These are phyloP conservation scores for Gracilariopsis chorda DNA, from an alignment of 23 red algal genomes.

Conservation along the genomic window DNA sequence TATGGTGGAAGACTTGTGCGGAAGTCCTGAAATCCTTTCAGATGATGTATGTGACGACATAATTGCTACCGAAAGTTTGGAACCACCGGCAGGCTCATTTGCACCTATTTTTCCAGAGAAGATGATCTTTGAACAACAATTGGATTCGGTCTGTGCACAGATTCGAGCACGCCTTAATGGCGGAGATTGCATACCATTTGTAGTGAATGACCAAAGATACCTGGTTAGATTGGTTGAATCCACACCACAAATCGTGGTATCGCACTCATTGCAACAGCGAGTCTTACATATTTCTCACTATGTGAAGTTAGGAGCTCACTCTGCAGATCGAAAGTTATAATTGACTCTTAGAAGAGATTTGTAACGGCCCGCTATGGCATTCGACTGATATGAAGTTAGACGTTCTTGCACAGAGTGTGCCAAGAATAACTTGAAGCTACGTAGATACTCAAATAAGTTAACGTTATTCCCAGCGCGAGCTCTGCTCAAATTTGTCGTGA, in stretches of 20 bases:
- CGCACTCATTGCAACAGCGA: neutral
- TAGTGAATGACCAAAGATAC: neutral
- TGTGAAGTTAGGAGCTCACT: neutral
- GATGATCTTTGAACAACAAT: neutral
- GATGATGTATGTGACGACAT: too few species aligned
- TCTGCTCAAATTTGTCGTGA: slow-evolving; percentile 19
- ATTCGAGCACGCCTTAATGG: neutral
- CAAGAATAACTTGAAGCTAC: neutral
- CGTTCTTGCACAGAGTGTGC: neutral
- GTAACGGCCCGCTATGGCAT: neutral
- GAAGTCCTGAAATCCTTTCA: neutral
- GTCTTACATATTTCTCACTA: slow-evolving; percentile 1
- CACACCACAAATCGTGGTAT: neutral
- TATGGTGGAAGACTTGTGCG: neutral
- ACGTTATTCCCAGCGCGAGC: neutral
- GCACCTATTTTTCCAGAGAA: slow-evolving; percentile 1
- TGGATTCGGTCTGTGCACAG: neutral
- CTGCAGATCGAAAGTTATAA: neutral
- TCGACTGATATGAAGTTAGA: neutral
- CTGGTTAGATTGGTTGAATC: neutral
- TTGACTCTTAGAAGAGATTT: neutral
- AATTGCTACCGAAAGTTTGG: too few species aligned
- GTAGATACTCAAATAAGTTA: neutral
- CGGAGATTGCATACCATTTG: neutral
- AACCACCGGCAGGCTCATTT: neutral